Evolutionary conservation across 805 yeast species (phyloP), one percentile per base, ranked within the genome.

Genomic region (Candida ascalaphidarum): DNA sequence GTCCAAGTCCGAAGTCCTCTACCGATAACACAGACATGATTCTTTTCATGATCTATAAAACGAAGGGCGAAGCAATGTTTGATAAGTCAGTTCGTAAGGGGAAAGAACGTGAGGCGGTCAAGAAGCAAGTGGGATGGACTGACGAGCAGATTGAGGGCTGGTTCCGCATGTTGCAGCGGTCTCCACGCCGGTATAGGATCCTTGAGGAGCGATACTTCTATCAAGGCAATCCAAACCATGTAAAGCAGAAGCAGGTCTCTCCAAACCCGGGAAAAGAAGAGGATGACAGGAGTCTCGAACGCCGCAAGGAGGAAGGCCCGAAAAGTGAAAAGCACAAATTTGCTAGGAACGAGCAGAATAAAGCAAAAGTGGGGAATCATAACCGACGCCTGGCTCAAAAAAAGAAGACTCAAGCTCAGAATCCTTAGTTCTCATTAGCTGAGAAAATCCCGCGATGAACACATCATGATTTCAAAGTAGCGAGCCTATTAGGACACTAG

Each of bases 61-160:
- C 39, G 2, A 43, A 64, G 11, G 71, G 77, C 21, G 69, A 70
- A 1, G 52, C 49, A 2, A 31, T 35, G 4, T 51, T 68, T 18
- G 68, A 55, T 7, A 65, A 72, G 33, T 34, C 55, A 0, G 46
- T 60, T 8, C 60, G 96, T 35, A 72, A 73, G 21, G 36, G 77
- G 0, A 54, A 59, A 23, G 52, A 46, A 7, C 61, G 95, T 29
- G 53, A 58, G 18, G 66, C 64, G 15, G 56, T 84, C 46, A 71
- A 66, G 37, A 40, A 49, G 5, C 60, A 62, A 21, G 68, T 78
- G 0, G 61, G 62, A 1, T 85, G 94, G 95, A 63, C 86, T 0
- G 88, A 86, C 51, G 95, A 85, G 45, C 95, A 84, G 48, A 74
- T 89, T 26, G 96, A 88, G 61, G 95, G 95, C 0, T 89, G 96